Base-by-base conservation (phyloP, 176 grass and related monocot species). In the Bolboschoenus planiculmis region DNA sequence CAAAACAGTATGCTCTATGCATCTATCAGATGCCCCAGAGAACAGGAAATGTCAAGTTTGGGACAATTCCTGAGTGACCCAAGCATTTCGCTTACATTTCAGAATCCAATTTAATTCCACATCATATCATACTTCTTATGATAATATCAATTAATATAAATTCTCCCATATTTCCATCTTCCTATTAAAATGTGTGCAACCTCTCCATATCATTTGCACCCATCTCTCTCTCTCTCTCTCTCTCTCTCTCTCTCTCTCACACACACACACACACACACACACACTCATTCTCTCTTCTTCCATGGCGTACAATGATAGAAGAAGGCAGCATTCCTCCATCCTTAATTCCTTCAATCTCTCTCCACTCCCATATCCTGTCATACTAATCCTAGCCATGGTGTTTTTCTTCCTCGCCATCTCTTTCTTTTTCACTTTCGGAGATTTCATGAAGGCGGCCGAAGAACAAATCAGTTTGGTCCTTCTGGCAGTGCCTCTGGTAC, bases 371-470 rank as follows among this genome's bases (percentile, higher is more conserved):
- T 94, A 84, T 70, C 92, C 92, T 83, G 90, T 91, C 83, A 87
- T 94, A 79, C 83, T 90, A 79, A 92, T 94, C 85, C 92, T 94
- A 86, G 21, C 64, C 0, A 72, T 94, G 90, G 90, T 94, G 42
- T 30, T 71, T 83, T 78, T 86, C 30, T 88, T 94, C 59, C 85
- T 94, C 51, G 85, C 87, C 11, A 82, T 65, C 10, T 90, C 87
- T 13, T 94, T 88, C 90, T 92, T 94, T 85, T 92, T 94, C 88
- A 88, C 65, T 18, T 92, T 84, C 84, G 92, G 89, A 78, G 84
- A 89, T 33, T 93, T 98, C 90, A 84, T 95, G 5, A 90, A 95
- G 90, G 84, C 83, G 21, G 87, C 89, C 1, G n/a, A 87, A 88
- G 87, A 90, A 89, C 74, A 88, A 78, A 60, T 95, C 42, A 95